A percentile compares a stretch with the other conserved stretches of the same genome.
Conservation (phyloP, 169 alveolate genomes). For the Theileria orientalis region DNA sequence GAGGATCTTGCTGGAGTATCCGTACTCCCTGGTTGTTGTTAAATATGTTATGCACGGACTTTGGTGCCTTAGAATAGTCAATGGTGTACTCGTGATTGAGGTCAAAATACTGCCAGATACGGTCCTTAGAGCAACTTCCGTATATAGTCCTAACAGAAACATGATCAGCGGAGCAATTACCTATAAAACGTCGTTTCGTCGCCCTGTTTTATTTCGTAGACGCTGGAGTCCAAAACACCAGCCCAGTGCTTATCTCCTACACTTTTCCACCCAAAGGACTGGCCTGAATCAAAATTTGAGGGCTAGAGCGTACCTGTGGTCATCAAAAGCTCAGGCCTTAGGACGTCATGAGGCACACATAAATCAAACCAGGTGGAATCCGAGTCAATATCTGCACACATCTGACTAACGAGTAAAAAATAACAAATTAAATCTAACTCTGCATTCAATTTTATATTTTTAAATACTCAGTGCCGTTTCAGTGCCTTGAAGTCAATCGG, state of each 20-base stretch:
- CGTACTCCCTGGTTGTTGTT: constrained; percentile 63
- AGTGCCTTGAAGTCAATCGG: too few species aligned
- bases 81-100: constrained; percentile 44
- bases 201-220: constrained; percentile 36
- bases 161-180: constrained; percentile 22
- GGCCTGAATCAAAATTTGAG: constrained; percentile 28
- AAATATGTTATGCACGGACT: constrained; percentile 56
- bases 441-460: not conserved
- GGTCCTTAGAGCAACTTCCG: constrained; percentile 19
- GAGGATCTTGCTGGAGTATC: constrained; percentile 70
- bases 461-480: too few species aligned
- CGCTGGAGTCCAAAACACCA: constrained; percentile 45
- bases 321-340: constrained; percentile 7
- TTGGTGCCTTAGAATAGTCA: constrained; percentile 55
- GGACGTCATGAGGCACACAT: not conserved
- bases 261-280: constrained; percentile 49
- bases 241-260: constrained; percentile 48
- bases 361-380: constrained; percentile 5
- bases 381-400: not conserved
- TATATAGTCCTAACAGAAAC: constrained; percentile 15
- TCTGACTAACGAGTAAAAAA: not conserved
- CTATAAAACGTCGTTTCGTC: constrained; percentile 47
- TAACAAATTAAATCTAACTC: not conserved
- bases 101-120: constrained; percentile 32
- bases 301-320: constrained; percentile 8